Evolutionary conservation across 495 filamentous ascomycete species (phyloP), one percentile per base, ranked within the genome.

Genomic region (Massariosphaeria phaeospora): DNA sequence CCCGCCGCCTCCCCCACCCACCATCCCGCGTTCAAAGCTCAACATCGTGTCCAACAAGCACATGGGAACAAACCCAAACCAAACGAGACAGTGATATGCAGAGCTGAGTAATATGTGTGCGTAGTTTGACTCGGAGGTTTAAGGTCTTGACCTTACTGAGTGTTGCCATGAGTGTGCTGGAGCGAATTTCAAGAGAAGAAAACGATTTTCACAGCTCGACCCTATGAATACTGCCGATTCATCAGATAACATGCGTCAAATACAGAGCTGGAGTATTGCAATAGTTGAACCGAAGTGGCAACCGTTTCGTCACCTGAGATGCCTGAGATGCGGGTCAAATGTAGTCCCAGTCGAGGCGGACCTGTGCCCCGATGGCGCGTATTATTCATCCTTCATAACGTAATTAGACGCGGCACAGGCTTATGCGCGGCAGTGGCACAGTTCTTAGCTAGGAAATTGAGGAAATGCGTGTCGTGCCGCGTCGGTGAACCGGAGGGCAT

Each of bases 351-450:
- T 46, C 27, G 10, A 13, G 41, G 30, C 6, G 4, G 6, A 12
- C 15, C 2, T 31, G 38, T 36, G 38, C 39, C 39, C 21, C 30
- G n/a, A 18, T 45, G 51, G 51, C 51, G 51, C 51, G 7, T 38
- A 45, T 7, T 12, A 18, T 46, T 12, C 40, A n/a, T 26, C 25
- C 7, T 25, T 45, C 47, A 44, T 31, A 29, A 43, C 9, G 39
- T 52, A 52, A 33, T 42, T 52, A 52, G 42, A 39, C 39, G 49
- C 41, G 42, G n/a, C n/a, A n/a, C n/a, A n/a, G n/a, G n/a, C n/a
- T n/a, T n/a, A n/a, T n/a, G n/a, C n/a, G 41, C 41, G 23, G 43
- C 43, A 26, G 15, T 20, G 30, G 46, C 21, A 49, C 31, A 49
- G 30, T 18, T 13, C 36, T 9, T 48, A 3, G 9, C 10, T 3